Percentiles rank a stretch among this genome's conserved stretches.
Conservation (phyloP, 2,329 filamentous ascomycete species). For the Colletotrichum zoysiae region DNA sequence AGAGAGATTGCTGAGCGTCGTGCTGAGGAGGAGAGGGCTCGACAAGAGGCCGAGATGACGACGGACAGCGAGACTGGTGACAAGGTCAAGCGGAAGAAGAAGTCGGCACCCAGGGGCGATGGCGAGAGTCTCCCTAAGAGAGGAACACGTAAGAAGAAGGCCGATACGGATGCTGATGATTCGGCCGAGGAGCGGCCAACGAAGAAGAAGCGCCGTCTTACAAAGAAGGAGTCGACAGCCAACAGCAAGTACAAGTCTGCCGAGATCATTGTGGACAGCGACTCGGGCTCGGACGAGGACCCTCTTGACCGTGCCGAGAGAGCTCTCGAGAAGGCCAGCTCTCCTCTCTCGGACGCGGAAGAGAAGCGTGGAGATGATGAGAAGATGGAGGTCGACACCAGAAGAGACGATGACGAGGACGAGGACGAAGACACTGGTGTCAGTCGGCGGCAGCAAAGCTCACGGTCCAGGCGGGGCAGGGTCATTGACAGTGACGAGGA, state of each 20-base stretch:
- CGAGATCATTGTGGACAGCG: slow-evolving; percentile 85
- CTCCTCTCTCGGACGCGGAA: slow-evolving; percentile 50
- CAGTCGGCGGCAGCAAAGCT: slow-evolving; percentile 57
- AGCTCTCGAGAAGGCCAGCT: slow-evolving; percentile 54
- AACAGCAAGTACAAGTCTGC: slow-evolving; percentile 83
- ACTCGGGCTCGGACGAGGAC: slow-evolving; percentile 64
- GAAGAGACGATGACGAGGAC: slow-evolving; percentile 52
- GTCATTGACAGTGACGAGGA: slow-evolving; percentile 69
- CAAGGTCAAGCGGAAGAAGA: slow-evolving; percentile 83
- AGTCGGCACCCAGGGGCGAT: slow-evolving; percentile 52
- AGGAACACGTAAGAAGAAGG: slow-evolving; percentile 73
- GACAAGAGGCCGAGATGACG: slow-evolving; percentile 82
- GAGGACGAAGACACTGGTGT: slow-evolving; percentile 67
- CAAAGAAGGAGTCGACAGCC: slow-evolving; percentile 59
- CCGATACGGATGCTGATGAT: slow-evolving; percentile 57
- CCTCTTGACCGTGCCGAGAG: slow-evolving; percentile 61
- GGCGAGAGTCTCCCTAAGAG: slow-evolving; percentile 51
- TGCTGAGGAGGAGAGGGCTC: slow-evolving; percentile 75
- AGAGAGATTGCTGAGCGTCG: slow-evolving; percentile 78
- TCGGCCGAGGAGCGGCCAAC: slow-evolving; percentile 65
- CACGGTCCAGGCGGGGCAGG: slow-evolving; percentile 63
- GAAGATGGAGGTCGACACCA: slow-evolving; percentile 66
- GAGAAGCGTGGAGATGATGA: slow-evolving; percentile 52
- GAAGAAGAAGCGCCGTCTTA: slow-evolving; percentile 73
- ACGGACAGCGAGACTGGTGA: slow-evolving; percentile 87